These are phyloP conservation scores for Hypoxylon trugodes DNA, from an alignment of 495 filamentous ascomycete species.

Conservation along the genomic window DNA sequence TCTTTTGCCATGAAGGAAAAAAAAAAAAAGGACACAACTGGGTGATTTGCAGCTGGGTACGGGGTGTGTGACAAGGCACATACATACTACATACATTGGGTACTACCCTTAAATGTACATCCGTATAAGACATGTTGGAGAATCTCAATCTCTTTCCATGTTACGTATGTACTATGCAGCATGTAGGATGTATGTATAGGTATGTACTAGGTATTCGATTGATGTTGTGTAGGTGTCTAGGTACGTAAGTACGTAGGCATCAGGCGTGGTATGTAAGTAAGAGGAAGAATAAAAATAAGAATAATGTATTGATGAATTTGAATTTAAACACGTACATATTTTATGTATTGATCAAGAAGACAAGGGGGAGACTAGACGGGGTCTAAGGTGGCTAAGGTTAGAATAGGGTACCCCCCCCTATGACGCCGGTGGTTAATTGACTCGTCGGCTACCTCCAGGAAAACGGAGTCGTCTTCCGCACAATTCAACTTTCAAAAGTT, in stretches of 20 bases:
- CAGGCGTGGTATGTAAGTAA: neutral
- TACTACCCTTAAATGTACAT: too few species aligned
- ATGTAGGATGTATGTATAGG: too few species aligned
- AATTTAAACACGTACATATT: too few species aligned
- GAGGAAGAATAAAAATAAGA: too few species aligned
- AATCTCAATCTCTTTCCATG: too few species aligned
- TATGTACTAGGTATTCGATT: too few species aligned
- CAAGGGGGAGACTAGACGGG: constrained; percentile 25
- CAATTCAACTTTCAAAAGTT: constrained; percentile 39
- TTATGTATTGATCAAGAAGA: too few species aligned
- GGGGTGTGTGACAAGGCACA: constrained; percentile 17
- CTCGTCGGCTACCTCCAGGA: constrained; percentile 36
- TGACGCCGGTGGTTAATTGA: constrained; percentile 37
- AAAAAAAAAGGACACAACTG: constrained; percentile 9
- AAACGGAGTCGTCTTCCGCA: constrained; percentile 35
- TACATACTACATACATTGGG: too few species aligned
- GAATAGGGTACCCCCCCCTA: constrained; percentile 35
- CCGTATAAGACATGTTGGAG: too few species aligned
- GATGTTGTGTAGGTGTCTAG: neutral
- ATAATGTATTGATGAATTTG: too few species aligned
- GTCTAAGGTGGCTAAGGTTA: constrained; percentile 23
- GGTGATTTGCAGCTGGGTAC: constrained; percentile 35
- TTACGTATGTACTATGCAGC: too few species aligned
- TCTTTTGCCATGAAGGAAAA: constrained; percentile 2
- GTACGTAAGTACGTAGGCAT: neutral